phyloP scores from a whole-genome alignment of 139 green algal species.

The Chlorella vulgaris region DNA sequence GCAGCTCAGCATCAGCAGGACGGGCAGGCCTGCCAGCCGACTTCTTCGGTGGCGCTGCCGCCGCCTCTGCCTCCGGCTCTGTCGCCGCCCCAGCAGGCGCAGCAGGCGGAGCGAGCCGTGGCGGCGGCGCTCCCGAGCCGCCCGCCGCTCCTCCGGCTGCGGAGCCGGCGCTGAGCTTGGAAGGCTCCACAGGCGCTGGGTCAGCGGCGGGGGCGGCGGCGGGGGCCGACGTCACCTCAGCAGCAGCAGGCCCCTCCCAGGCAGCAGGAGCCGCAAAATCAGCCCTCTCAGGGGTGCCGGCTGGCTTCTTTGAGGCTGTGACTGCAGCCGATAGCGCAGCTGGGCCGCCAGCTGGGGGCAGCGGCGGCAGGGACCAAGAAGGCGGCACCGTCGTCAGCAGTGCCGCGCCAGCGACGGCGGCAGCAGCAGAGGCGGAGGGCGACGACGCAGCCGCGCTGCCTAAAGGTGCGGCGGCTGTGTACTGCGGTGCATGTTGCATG shows the following conservation, averaged over 20 bases:
- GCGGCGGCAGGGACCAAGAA: background rate
- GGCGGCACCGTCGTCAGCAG: slow-evolving; percentile 16
- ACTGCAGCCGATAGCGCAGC: background rate
- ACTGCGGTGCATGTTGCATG: background rate
- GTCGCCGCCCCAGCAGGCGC: background rate
- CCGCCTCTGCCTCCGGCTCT: background rate
- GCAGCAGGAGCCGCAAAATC: background rate
- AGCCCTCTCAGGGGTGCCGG: background rate
- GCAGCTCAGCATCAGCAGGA: background rate
- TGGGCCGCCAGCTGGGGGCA: background rate
- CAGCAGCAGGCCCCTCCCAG: background rate
- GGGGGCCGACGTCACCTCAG: slow-evolving; percentile 16
- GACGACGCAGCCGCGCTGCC: slow-evolving; percentile 6
- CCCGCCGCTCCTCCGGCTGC: background rate
- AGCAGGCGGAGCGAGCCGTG: too few relatives aligned
- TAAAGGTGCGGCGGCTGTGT: slow-evolving; percentile 3
- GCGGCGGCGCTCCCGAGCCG: too few relatives aligned
- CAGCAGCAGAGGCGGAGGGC: background rate
- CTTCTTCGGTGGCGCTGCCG: slow-evolving; percentile 1
- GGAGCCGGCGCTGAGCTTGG: slow-evolving; percentile 12
- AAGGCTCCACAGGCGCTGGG: slow-evolving; percentile 25
- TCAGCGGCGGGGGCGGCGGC: slow-evolving; percentile 10
- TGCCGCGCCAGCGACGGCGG: background rate
- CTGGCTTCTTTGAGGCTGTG: slow-evolving; percentile 18
- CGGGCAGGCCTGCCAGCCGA: background rate